Evolutionary conservation across 805 yeast species (phyloP), one percentile per base, ranked within the genome.

Genomic region (Cyberlindnera mrakii): DNA sequence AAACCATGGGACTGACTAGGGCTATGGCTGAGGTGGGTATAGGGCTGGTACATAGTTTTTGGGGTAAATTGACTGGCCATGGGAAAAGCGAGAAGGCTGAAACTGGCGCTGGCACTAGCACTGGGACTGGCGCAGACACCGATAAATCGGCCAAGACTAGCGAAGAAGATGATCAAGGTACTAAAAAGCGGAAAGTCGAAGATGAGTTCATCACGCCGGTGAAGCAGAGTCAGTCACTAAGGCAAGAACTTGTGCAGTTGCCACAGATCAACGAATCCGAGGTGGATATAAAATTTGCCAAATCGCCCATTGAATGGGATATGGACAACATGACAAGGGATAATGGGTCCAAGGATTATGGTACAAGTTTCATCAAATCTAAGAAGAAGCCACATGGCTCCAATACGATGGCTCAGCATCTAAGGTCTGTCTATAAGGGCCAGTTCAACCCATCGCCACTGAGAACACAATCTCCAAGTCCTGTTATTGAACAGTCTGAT

Each of bases 371-470:
- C 38, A 37, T 59, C 34, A 48, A 53, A 35, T 32, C 41, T 9
- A 57, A 57, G 40, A 44, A 45, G 8, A 54, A 36, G 23, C 44
- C 51, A 9, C 41, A 47, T 6, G 36, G 53, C 5, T 42, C 48
- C 0, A 41, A 54, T 6, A 46, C 47, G 1, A 51, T 50, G 27
- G 48, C 62, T 2, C 57, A 57, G 32, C 65, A 60, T 48, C 42
- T 67, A 30, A 58, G 60, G 42, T 50, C 55, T 39, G 53, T 68
- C 15, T 63, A 59, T 46, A 59, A 58, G 33, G 69, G 70, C 6
- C 57, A 66, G 25, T 65, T 65, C 39, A 52, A 50, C 33, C 56
- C 67, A n/a, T 66, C 71, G 6, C 49, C 55, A 17, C 44, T 58
- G 3, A 48, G 40, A 31, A 31, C 54, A 48, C 27, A 60, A 54